Evolutionary conservation across 2,329 filamentous ascomycete species (phyloP).

Genomic region (Alternaria brassicae): DNA sequence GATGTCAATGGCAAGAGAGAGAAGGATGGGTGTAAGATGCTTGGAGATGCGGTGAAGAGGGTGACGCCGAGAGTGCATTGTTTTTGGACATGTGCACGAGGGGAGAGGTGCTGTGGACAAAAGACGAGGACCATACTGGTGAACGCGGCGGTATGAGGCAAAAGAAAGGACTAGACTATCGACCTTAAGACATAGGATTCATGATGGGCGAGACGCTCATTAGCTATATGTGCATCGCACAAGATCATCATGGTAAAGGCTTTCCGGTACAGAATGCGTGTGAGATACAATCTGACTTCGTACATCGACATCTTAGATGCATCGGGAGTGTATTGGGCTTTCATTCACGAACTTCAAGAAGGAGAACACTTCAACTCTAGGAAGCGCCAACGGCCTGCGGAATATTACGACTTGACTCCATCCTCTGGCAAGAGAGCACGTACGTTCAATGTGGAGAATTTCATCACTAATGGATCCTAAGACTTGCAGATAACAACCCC

Average conservation of each 20-base stretch:
- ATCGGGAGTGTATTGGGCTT: constrained; percentile 49
- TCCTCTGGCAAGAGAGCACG: constrained; percentile 11
- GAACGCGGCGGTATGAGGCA: neutral
- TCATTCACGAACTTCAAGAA: constrained; percentile 43
- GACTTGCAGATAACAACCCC: constrained; percentile 13
- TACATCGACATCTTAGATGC: constrained; percentile 31
- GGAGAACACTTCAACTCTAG: neutral
- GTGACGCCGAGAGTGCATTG: neutral
- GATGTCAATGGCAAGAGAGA: neutral
- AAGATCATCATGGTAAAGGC: constrained; percentile 51
- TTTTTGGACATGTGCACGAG: neutral
- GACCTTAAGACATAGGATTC: neutral
- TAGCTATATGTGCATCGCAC: constrained; percentile 49
- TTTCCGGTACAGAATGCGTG: neutral
- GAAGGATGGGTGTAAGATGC: neutral
- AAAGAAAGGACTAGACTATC: neutral
- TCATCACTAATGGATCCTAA: constrained; percentile 17
- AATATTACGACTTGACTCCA: neutral
- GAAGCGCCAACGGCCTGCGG: constrained; percentile 11
- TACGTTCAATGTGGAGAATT: constrained; percentile 9
- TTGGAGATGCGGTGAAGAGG: neutral
- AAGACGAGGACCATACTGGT: neutral
- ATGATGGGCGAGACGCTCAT: constrained; percentile 30
- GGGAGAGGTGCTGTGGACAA: neutral
- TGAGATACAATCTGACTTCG: neutral